Evolutionary conservation across 1,139 yeast species (phyloP).

Genomic region (Candida albicans): DNA sequence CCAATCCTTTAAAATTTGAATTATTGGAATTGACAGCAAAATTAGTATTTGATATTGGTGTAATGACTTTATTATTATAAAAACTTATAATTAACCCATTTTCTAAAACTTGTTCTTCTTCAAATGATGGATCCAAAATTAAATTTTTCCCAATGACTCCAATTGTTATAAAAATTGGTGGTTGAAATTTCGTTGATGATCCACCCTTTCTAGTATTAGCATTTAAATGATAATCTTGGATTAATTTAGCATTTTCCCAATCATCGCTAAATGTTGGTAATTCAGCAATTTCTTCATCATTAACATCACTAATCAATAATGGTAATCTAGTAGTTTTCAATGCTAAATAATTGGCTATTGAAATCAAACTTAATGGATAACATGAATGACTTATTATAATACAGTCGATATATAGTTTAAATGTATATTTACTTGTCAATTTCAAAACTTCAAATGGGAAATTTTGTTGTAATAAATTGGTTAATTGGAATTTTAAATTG

Average conservation of each 20-base stretch:
- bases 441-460: constrained; percentile 52
- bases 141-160: constrained; percentile 71
- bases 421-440: constrained; percentile 73
- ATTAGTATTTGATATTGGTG: constrained; percentile 62
- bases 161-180: constrained; percentile 74
- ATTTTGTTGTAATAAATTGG: constrained; percentile 46
- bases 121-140: constrained; percentile 78
- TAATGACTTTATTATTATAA: constrained; percentile 59
- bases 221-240: constrained; percentile 28
- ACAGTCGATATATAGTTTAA: constrained; percentile 75
- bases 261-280: constrained; percentile 90
- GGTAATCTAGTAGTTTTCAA: constrained; percentile 79
- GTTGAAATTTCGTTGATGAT: constrained; percentile 40
- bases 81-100: constrained; percentile 76
- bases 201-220: neutral
- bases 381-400: constrained; percentile 65
- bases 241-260: constrained; percentile 60
- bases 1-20: constrained; percentile 42
- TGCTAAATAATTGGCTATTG: constrained; percentile 79
- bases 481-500: constrained; percentile 55
- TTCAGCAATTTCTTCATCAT: constrained; percentile 67
- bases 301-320: constrained; percentile 59
- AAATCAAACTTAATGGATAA: constrained; percentile 75
- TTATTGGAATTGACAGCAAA: constrained; percentile 46
- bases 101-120: constrained; percentile 85